These are phyloP conservation scores for Hyaloraphidium curvatum DNA, from an alignment of 192 early-diverging fungal species.

Conservation along the genomic window DNA sequence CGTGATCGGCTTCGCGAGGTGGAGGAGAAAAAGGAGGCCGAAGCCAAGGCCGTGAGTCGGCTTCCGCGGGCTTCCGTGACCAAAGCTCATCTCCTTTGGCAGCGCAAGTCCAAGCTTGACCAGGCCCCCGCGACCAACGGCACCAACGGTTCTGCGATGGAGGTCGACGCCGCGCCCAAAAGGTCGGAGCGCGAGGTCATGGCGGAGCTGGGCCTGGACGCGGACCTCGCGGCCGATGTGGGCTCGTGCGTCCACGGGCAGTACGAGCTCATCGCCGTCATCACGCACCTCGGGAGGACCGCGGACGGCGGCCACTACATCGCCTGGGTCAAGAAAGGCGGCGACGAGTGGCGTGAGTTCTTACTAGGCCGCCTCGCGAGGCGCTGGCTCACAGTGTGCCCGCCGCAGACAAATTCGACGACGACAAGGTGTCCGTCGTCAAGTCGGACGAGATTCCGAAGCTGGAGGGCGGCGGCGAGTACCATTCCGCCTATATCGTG, in stretches of 20 bases:
- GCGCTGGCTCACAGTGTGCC: background rate
- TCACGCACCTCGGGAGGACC: slow-evolving; percentile 87
- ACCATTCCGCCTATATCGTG: too few relatives aligned
- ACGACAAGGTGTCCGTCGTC: slow-evolving; percentile 77
- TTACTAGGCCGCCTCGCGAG: background rate
- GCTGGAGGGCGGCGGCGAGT: slow-evolving; percentile 73
- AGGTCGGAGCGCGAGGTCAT: slow-evolving; percentile 22
- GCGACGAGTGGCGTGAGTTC: slow-evolving; percentile 29
- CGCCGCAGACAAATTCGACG: slow-evolving; percentile 56
- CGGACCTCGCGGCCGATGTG: slow-evolving; percentile 51
- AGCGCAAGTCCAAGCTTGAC: slow-evolving; percentile 6
- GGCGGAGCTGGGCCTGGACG: slow-evolving; percentile 33
- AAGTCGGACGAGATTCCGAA: slow-evolving; percentile 71
- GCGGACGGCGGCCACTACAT: slow-evolving; percentile 89
- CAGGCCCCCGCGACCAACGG: background rate
- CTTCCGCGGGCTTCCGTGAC: too few relatives aligned
- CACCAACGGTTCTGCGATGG: slow-evolving; percentile 9
- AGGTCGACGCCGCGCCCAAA: slow-evolving; percentile 8
- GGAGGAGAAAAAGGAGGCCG: slow-evolving; percentile 39
- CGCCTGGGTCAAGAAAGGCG: slow-evolving; percentile 70
- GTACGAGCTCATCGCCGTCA: slow-evolving; percentile 82
- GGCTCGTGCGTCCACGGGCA: slow-evolving; percentile 73
- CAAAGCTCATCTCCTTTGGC: too few relatives aligned
- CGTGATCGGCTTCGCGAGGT: slow-evolving; percentile 38
- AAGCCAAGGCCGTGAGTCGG: too few relatives aligned